phyloP scores from a whole-genome alignment of 2,329 filamentous ascomycete species.

The Gaeumannomyces tritici region DNA sequence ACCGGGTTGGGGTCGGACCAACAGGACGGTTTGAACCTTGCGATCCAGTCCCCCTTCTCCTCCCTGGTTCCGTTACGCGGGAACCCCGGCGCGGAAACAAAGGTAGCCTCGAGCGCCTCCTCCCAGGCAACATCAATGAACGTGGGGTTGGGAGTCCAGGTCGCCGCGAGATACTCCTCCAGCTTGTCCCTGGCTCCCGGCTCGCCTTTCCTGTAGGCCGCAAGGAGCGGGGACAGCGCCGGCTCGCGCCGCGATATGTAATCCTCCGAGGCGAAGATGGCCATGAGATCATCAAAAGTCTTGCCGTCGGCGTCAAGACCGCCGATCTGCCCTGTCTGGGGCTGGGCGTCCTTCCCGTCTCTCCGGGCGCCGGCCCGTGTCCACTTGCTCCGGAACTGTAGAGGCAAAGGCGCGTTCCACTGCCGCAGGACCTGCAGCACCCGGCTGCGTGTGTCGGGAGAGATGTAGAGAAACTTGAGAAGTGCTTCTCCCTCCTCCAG shows the following conservation, averaged over 20 bases:
- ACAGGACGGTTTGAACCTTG: not conserved
- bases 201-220: slow-evolving; percentile 2
- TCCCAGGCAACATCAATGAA: slow-evolving; percentile 12
- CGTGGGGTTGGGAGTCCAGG: slow-evolving; percentile 11
- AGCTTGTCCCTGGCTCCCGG: slow-evolving; percentile 5
- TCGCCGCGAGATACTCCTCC: slow-evolving; percentile 7
- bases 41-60: not conserved
- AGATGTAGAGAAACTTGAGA: slow-evolving; percentile 5
- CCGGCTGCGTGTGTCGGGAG: slow-evolving; percentile 3
- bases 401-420: slow-evolving; percentile 8
- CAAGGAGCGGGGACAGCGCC: slow-evolving; percentile 6
- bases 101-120: not conserved
- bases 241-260: slow-evolving; percentile 6
- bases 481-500: slow-evolving; percentile 8
- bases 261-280: slow-evolving; percentile 5
- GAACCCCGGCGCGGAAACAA: not conserved
- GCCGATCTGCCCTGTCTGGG: not conserved
- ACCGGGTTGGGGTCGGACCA: not conserved
- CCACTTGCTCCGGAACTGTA: not conserved
- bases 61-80: not conserved
- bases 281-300: slow-evolving; percentile 4
- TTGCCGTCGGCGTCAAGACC: slow-evolving; percentile 3
- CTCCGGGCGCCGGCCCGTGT: not conserved
- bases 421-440: slow-evolving; percentile 9
- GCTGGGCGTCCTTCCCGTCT: not conserved